Conservation (phyloP, 2,329 filamentous ascomycete species). For the Hypoxylon sp. region DNA sequence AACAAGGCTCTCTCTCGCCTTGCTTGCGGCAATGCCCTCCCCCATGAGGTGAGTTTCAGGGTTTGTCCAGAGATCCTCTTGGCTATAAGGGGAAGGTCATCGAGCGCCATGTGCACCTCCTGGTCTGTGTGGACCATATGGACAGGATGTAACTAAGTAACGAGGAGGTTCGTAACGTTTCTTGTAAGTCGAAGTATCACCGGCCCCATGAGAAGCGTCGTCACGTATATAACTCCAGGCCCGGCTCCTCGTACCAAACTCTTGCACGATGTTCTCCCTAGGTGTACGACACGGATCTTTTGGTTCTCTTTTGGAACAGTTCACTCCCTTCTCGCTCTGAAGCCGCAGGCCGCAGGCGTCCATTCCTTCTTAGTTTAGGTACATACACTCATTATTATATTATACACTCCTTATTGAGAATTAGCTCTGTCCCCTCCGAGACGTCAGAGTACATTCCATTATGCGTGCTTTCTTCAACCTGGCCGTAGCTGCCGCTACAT, state of each 20-base stretch:
- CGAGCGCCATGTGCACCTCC: slow-evolving; percentile 15
- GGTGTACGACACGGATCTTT: slow-evolving; percentile 31
- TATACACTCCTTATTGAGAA: slow-evolving; percentile 32
- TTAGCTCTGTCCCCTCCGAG: slow-evolving; percentile 27
- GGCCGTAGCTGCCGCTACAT: slow-evolving; percentile 44
- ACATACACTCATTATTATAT: slow-evolving; percentile 41
- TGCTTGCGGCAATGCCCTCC: slow-evolving; percentile 26
- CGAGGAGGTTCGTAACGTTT: slow-evolving; percentile 42
- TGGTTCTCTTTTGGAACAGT: slow-evolving; percentile 48
- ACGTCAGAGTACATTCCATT: slow-evolving; percentile 30
- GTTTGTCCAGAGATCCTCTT: slow-evolving; percentile 27
- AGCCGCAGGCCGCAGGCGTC: slow-evolving; percentile 42
- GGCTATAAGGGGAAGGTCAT: slow-evolving; percentile 38
- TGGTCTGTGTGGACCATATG: slow-evolving; percentile 20
- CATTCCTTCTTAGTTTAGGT: slow-evolving; percentile 44
- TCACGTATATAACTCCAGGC: slow-evolving; percentile 40
- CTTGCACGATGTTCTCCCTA: slow-evolving; percentile 28
- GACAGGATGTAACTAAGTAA: slow-evolving; percentile 39
- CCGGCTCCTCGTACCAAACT: slow-evolving; percentile 29
- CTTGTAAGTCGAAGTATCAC: slow-evolving; percentile 35
- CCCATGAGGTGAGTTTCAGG: slow-evolving; percentile 39
- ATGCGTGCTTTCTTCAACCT: slow-evolving; percentile 48
- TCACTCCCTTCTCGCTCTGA: slow-evolving; percentile 44
- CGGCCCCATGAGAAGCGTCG: slow-evolving; percentile 28
- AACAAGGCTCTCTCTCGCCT: slow-evolving; percentile 29